A percentile compares a stretch with the other conserved stretches of the same genome.
Evolutionary conservation across 345 rosid species (phyloP).

Genomic region (Erysimum cheiranthoides): DNA sequence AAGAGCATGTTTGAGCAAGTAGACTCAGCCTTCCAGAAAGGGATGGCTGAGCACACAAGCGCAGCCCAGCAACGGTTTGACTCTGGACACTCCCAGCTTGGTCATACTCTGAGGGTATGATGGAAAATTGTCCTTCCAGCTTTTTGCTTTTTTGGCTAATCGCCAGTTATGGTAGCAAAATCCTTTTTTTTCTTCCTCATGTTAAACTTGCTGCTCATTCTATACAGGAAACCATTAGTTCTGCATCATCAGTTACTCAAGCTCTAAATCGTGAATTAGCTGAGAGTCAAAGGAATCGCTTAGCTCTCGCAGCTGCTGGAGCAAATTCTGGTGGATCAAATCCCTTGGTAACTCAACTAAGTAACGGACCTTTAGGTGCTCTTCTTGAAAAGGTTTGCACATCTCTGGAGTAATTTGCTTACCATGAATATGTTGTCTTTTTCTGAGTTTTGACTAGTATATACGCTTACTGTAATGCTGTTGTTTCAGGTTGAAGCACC

Average conservation of each 20-base stretch:
- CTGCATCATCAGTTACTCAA: conserved; percentile 69
- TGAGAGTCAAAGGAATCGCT: conserved; percentile 70
- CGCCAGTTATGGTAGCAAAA: neutral
- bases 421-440: neutral
- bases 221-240: conserved; percentile 77
- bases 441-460: conserved; percentile 46
- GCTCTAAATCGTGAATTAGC: conserved; percentile 76
- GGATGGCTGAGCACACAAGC: conserved; percentile 70
- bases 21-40: conserved; percentile 78
- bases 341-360: conserved; percentile 59
- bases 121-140: conserved; percentile 25
- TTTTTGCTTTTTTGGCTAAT: neutral
- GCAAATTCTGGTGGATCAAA: conserved; percentile 54
- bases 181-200: neutral
- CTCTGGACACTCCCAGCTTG: conserved; percentile 66
- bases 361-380: conserved; percentile 66
- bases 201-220: neutral
- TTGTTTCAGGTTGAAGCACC: conserved; percentile 62
- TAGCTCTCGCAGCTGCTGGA: conserved; percentile 72
- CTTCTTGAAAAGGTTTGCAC: conserved; percentile 65
- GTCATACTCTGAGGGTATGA: conserved; percentile 71
- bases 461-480: conserved; percentile 55
- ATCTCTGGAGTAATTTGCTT: neutral
- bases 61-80: conserved; percentile 76
- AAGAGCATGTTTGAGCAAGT: conserved; percentile 91